Base-by-base conservation (phyloP, 805 yeast species). In the Starmerella khaoyaiensis region DNA sequence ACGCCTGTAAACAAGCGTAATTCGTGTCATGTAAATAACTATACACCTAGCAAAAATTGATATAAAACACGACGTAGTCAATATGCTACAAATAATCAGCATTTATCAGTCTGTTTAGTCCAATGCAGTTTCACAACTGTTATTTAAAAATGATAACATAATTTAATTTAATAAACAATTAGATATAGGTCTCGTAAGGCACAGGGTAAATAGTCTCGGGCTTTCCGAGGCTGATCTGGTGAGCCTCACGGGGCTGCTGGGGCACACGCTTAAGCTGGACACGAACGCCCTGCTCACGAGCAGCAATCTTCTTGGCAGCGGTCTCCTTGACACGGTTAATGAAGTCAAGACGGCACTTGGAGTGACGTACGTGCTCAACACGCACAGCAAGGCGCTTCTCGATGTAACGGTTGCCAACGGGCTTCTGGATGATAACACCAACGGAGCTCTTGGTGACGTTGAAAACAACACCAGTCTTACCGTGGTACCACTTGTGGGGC, bases 401-500 rank as follows among this genome's bases (percentile, higher is more conserved):
- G 55, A 90, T 58, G 84, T 87, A 90, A 75, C 97, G 82, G 93
- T 80, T 71, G 69, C 97, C 96, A 60, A 90, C 97, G 67, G 86
- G 76, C 80, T 90, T 90, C 93, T 90, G 80, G 66, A 90, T 68
- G 62, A 90, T 82, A 59, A 90, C 90, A 79, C 98, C 98, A 54
- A 90, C 97, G 52, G 98, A 73, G 50, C 94, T 71, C 77, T 82
- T 90, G 79, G 98, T 87, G 57, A 90, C 93, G 78, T 90, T 90
- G 94, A 76, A 90, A 54, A 90, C 76, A 59, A 90, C 82, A 79
- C 98, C 98, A 55, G 98, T 90, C 79, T 86, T 90, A 72, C 98
- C 98, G 77, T 90, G 96, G 95, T 90, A 90, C 80, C 74, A 86
- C 76, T 90, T 90, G 84, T 83, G 94, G 68, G 98, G 98, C 95